Base-by-base conservation (phyloP, 2,329 filamentous ascomycete species). In the Apiospora sp. region DNA sequence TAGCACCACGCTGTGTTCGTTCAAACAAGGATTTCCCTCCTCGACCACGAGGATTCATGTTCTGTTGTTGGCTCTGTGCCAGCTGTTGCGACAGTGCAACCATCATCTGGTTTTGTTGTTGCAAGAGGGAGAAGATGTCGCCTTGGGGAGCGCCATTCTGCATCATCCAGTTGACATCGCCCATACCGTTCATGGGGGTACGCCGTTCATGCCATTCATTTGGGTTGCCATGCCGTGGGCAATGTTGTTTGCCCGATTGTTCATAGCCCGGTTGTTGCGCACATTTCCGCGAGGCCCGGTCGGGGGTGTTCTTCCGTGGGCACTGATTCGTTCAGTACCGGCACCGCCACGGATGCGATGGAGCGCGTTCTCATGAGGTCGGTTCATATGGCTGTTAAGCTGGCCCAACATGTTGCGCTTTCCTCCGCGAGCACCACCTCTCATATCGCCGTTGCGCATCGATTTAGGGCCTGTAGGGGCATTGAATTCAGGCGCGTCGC, bases 381-480 rank as follows among this genome's bases (percentile, higher is more conserved):
- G 92, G 78, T 97, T 94, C 90, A 98, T 92, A 19, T 92, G 91
- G 79, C 94, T 94, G 80, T 92, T 91, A 80, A 97, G 89, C 77
- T 98, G 94, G 69, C 94, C 94, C 72, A 98, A 87, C 87, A 98
- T 91, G 74, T 68, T 68, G 34, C 94, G 91, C 81, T 94, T 95
- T 51, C 67, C 67, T 73, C 93, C 93, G 76, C 94, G 91, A 71
- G 90, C 88, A 71, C 87, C 86, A 72, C 79, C 79, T 69, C 88
- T 87, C 76, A 87, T 83, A 71, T 80, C 83, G 71, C 81, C 80
- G 77, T 85, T 89, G 79, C 96, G 93, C 95, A 98, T 98, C 46
- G 95, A 95, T 82, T 95, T 96, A 24, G 96, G 96, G 72, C 96
- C 96, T 70, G 95, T 98, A 13, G 96, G 96, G 89, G 87, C 89